Evolutionary conservation across 306 rosid species (phyloP).

Genomic region (Carpinus fangiana): DNA sequence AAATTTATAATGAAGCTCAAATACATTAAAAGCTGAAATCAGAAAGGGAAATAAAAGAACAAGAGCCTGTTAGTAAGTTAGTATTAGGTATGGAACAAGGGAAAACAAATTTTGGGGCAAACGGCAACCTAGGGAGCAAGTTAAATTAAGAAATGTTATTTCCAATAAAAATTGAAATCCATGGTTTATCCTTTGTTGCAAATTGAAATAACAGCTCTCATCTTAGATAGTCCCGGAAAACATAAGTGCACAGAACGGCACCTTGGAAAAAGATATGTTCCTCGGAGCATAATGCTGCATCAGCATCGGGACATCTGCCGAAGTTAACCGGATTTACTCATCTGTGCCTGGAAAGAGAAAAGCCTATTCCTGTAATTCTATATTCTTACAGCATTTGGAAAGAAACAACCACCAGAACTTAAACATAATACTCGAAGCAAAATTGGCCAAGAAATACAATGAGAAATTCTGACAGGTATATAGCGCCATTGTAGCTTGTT

Average conservation of each 20-base stretch:
- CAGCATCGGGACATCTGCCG: conserved; percentile 4
- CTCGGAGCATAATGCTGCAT: not conserved
- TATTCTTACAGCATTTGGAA: not conserved
- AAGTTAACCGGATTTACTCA: not conserved
- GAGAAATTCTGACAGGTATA: not conserved
- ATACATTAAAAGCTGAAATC: not conserved
- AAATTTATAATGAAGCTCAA: not conserved
- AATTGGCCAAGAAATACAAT: not conserved
- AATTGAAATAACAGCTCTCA: not conserved
- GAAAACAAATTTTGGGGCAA: not conserved
- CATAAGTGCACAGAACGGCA: not conserved
- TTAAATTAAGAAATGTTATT: not conserved
- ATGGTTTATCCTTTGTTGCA: not conserved
- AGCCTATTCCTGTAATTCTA: not conserved
- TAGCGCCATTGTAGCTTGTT: not conserved
- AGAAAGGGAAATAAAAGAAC: not conserved
- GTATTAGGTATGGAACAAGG: not conserved
- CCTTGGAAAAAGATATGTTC: not conserved
- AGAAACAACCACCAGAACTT: not conserved
- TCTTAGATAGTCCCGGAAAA: not conserved
- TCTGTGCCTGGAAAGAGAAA: not conserved
- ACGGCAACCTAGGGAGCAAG: not conserved
- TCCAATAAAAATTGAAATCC: not conserved
- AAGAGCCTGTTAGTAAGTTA: not conserved
- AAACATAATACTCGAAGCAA: not conserved